Conservation (phyloP, 805 yeast species). For the Candida fluviatilis region DNA sequence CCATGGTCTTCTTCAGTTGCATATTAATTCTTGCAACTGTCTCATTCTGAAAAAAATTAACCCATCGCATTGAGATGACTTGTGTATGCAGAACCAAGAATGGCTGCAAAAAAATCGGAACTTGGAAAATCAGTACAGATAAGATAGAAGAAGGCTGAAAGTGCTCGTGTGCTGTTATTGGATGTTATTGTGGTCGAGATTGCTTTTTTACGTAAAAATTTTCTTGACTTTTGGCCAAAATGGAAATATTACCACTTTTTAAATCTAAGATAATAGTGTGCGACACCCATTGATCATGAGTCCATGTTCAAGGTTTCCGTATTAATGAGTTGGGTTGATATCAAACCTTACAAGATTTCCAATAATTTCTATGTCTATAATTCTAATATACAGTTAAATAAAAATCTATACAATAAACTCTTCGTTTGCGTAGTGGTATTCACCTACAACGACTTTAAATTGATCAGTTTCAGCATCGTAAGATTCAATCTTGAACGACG, state of each 20-base stretch:
- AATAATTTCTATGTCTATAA: background rate
- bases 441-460: conserved; percentile 37
- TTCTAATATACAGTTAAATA: conserved; percentile 4
- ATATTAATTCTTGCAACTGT: background rate
- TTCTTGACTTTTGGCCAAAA: too few species aligned
- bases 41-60: background rate
- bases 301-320: too few species aligned
- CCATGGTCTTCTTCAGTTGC: background rate
- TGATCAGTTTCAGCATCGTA: conserved; percentile 44
- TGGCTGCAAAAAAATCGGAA: conserved; percentile 1
- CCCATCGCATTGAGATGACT: background rate
- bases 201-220: too few species aligned
- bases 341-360: too few species aligned
- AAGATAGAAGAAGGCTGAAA: background rate
- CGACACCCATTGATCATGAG: too few species aligned
- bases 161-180: background rate
- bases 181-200: too few species aligned
- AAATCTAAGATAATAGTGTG: too few species aligned
- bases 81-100: background rate
- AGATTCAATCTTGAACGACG: conserved; percentile 53
- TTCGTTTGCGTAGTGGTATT: conserved; percentile 41
- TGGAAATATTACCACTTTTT: too few species aligned
- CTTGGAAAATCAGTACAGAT: background rate
- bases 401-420: conserved; percentile 28
- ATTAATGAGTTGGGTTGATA: too few species aligned